Evolutionary conservation across 2,329 filamentous ascomycete species (phyloP), one percentile per base, ranked within the genome.

Genomic region (Hymenoscyphus repandus): DNA sequence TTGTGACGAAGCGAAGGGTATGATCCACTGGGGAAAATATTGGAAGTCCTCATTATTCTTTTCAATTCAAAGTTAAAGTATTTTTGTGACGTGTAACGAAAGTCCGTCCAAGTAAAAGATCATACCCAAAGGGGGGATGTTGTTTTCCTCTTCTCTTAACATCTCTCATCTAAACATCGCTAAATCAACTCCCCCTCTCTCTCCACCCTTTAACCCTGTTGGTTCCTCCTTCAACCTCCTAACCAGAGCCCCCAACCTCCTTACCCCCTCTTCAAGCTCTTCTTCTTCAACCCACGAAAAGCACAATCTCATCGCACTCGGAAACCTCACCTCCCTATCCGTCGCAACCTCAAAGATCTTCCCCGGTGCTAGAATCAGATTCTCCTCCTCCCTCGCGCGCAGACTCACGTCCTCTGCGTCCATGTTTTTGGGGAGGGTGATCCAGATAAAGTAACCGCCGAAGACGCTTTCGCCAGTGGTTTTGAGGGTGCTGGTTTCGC

Each of bases 381-480:
- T 80, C 66, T 87, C 84, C 49, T 85, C 78, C 18, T 73, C 69
- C 62, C 76, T 70, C 13, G 84, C 84, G 36, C 73, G 72, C 6
- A 79, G 79, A 31, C 90, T 71, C 6, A 76, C 73, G 31, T 69
- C 70, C 33, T 77, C 81, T 7, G 75, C 72, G 48, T 85, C 69
- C 2, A 72, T 40, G 49, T 55, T 66, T 1, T 66, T 55, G 0
- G 84, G 83, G 4, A 95, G 67, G 1, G 74, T 75, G 22, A 95
- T 68, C 90, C 90, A 96, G 43, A 95, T 72, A 66, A 95, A 96
- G 66, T 92, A 96, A 0, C 90, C 90, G 0, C 90, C 90, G 30
- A 84, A 85, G 2, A 84, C 67, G 65, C 32, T 72, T 68, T 49
- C 66, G 61, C 49, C 77, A 68, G 12, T 68, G 66, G 34, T 73